Base-by-base conservation (phyloP, 768 basidiomycete genomes). In the Collybia mongolica region DNA sequence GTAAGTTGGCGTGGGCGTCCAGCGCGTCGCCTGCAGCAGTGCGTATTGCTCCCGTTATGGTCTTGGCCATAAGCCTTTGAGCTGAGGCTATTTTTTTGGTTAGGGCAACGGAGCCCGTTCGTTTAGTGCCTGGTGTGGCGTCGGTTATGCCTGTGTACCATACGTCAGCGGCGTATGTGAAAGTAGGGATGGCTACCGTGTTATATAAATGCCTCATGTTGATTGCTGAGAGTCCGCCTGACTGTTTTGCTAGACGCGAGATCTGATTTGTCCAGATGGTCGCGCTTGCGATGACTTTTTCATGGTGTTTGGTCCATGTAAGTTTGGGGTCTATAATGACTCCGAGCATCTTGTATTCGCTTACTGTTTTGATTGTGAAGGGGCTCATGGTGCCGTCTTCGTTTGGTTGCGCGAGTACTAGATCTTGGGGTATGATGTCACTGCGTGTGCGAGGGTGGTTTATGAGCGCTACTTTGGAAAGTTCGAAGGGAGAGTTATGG, bases 401-500 rank as follows among this genome's bases (percentile, higher is more conserved):
- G 38, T 48, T 48, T 32, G 6, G 9, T 4, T 39, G 18, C 2
- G 26, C 18, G 8, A 55, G 41, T 2, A 18, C 28, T 2, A 55
- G 46, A 36, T 48, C 37, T 5, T 39, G 20, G 6, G 49, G 54
- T 1, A 48, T 44, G 35, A 49, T 12, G 26, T 55, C 43, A 18
- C 11, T 18, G 29, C 28, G 41, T 6, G 50, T 48, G 5, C 39
- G 23, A 5, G 60, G 49, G 43, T 60, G 62, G 54, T 68, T 63
- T 37, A 67, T 60, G 0, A 66, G 42, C 9, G 56, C 64, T 0
- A 63, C 48, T 54, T 74, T 74, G 22, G 53, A 47, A 1, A 68
- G 48, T 44, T 69, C 65, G 42, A 67, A 72, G 19, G 46, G 47
- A 0, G 61, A 70, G 57, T 68, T 65, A 52, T 69, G 69, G 0